Conservation (phyloP, 2,329 filamentous ascomycete species). For the Xylariaceae sp. region DNA sequence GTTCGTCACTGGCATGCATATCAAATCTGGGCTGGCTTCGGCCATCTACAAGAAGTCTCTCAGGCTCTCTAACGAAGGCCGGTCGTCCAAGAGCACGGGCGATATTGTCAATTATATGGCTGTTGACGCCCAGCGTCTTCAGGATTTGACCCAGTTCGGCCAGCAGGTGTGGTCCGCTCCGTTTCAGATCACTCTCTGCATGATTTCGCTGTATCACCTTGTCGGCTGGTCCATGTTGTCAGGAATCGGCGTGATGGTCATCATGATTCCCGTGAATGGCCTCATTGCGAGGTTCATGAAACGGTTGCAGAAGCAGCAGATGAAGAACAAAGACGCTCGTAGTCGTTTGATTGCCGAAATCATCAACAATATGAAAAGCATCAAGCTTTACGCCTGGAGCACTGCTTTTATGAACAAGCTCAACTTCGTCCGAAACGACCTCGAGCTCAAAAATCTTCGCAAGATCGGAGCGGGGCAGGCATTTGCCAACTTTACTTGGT, state of each 20-base stretch:
- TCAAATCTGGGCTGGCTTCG: conserved; percentile 85
- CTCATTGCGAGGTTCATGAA: conserved; percentile 91
- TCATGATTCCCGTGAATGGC: conserved; percentile 96
- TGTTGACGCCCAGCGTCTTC: conserved; percentile 89
- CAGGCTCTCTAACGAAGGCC: conserved; percentile 85
- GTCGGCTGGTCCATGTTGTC: conserved; percentile 94
- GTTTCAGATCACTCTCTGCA: conserved; percentile 92
- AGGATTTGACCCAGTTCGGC: conserved; percentile 91
- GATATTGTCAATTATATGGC: conserved; percentile 99
- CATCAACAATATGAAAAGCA: conserved; percentile 98
- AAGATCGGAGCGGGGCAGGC: conserved; percentile 95
- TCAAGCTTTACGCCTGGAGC: conserved; percentile 98
- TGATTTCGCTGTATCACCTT: conserved; percentile 92
- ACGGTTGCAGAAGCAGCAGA: conserved; percentile 87
- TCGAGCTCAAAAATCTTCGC: conserved; percentile 88
- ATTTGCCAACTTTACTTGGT: conserved; percentile 97
- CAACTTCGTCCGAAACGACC: conserved; percentile 91
- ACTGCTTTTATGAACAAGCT: conserved; percentile 96
- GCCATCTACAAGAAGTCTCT: conserved; percentile 91
- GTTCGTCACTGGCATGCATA: conserved; percentile 93
- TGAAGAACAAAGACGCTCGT: conserved; percentile 97
- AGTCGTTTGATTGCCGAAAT: conserved; percentile 96
- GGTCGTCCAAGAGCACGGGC: conserved; percentile 82
- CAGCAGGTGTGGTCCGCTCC: conserved; percentile 96
- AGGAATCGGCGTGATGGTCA: conserved; percentile 87